Evolutionary conservation across 2,329 filamentous ascomycete species (phyloP).

Genomic region (Parascedosporium putredinis): DNA sequence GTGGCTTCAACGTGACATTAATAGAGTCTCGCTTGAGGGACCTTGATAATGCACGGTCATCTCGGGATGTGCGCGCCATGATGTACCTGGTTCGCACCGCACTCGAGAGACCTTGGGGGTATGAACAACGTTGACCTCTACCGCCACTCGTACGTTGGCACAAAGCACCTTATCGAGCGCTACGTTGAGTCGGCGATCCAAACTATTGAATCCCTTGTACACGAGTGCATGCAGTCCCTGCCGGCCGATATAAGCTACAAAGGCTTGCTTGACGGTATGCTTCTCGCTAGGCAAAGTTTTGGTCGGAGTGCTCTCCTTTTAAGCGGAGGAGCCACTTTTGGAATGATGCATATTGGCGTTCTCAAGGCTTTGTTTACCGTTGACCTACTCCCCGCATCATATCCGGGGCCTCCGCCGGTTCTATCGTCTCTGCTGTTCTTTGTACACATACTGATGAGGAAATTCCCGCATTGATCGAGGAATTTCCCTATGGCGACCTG

Average conservation of each 20-base stretch:
- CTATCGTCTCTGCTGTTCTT: slow-evolving; percentile 72
- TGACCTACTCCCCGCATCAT: slow-evolving; percentile 74
- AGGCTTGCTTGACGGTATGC: slow-evolving; percentile 54
- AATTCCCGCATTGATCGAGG: slow-evolving; percentile 56
- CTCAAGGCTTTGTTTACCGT: slow-evolving; percentile 70
- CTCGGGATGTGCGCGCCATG: slow-evolving; percentile 65
- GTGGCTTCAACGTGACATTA: slow-evolving; percentile 55
- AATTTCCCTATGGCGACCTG: slow-evolving; percentile 71
- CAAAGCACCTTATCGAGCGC: slow-evolving; percentile 74
- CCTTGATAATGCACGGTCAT: slow-evolving; percentile 62
- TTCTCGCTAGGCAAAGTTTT: slow-evolving; percentile 67
- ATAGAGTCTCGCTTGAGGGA: slow-evolving; percentile 60
- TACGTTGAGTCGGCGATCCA: slow-evolving; percentile 73
- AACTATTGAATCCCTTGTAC: slow-evolving; percentile 63
- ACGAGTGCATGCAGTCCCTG: slow-evolving; percentile 38
- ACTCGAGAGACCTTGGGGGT: slow-evolving; percentile 67
- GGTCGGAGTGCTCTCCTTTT: slow-evolving; percentile 75
- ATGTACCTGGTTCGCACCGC: slow-evolving; percentile 71
- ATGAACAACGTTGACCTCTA: slow-evolving; percentile 81
- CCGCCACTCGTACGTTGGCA: slow-evolving; percentile 73
- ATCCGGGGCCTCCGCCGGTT: slow-evolving; percentile 77
- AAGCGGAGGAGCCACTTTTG: slow-evolving; percentile 80
- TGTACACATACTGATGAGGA: slow-evolving; percentile 72
- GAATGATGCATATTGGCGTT: slow-evolving; percentile 86
- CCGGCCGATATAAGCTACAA: slow-evolving; percentile 47